Base-by-base conservation (phyloP, 768 basidiomycete genomes). In the Hortiboletus flavorubellus region DNA sequence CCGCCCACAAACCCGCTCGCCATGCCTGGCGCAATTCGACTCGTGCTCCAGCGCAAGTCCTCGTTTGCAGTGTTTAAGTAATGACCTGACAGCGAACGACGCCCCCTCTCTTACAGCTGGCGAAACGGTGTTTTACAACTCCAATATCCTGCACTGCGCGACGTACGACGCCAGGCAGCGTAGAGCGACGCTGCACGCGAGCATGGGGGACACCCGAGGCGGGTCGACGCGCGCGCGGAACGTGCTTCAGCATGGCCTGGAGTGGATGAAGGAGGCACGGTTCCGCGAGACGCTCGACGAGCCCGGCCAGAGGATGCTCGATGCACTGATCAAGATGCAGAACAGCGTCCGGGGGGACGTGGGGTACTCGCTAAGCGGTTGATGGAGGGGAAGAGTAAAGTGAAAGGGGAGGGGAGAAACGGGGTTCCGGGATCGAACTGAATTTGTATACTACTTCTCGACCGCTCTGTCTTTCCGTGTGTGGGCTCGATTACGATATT, bases 61-160 rank as follows among this genome's bases (percentile, higher is more conserved):
- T 11, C 15, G 15, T 1, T 4, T n/a, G 11, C 8, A 1, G 18
- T 31, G 11, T 11, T 10, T n/a, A 8, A 12, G 18, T 40, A 12
- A 3, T 21, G 2, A 21, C 18, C 18, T 16, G 26, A 15, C n/a
- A 16, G 2, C 16, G 16, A 11, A 41, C 14, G 26, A 4, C 5
- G 12, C 7, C 5, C 3, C 21, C 9, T 21, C 21, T 9, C 11
- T n/a, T 0, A 55, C 39, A 55, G 87, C 83, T 0, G 87, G 89
- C 0, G 85, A 91, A 55, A 86, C 85, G 0, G 86, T 87, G 23
- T 91, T 91, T 68, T 91, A 91, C 68, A 88, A 89, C 64, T 83
- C 79, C 59, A 91, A 91, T 65, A 85, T 91, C 54, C 73, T 91
- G 10, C 89, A 91, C 61, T 87, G 86, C 52, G 88, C 83, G 5